phyloP scores from a whole-genome alignment of 2,329 filamentous ascomycete genomes.

The Hypomyces perniciosus region DNA sequence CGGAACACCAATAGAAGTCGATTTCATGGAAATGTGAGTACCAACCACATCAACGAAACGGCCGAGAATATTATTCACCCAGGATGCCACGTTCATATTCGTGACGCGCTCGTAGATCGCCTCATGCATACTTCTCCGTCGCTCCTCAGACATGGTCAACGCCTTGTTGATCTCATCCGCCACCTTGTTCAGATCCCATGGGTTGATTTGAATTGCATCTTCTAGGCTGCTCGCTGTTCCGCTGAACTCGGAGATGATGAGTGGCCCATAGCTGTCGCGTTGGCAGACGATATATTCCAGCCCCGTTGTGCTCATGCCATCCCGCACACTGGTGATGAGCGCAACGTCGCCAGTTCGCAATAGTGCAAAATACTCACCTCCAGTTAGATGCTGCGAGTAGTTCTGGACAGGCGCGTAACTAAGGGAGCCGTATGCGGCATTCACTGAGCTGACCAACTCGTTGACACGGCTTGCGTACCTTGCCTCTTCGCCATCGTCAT shows the following conservation, averaged over 20 bases:
- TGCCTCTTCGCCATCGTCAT: constrained; percentile 68
- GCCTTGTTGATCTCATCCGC: constrained; percentile 76
- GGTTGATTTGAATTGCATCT: constrained; percentile 89
- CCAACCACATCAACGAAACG: neutral
- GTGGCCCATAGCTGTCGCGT: constrained; percentile 73
- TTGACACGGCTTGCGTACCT: constrained; percentile 83
- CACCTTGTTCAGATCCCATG: constrained; percentile 81
- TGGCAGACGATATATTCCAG: constrained; percentile 92
- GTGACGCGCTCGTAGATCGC: constrained; percentile 27
- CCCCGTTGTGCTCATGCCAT: constrained; percentile 98
- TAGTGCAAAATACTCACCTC: constrained; percentile 87
- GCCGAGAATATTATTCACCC: constrained; percentile 1
- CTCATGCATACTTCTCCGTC: constrained; percentile 61
- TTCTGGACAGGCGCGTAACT: constrained; percentile 90
- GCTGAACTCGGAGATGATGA: constrained; percentile 96
- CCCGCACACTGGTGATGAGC: constrained; percentile 86
- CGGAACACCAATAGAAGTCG: too few relatives aligned
- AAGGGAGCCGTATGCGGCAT: constrained; percentile 79
- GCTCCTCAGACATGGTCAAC: constrained; percentile 63
- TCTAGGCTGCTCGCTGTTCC: constrained; percentile 81
- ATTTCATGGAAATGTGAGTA: neutral
- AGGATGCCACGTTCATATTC: neutral
- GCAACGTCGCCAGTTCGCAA: constrained; percentile 83
- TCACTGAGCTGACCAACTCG: constrained; percentile 82
- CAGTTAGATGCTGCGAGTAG: constrained; percentile 83